These are phyloP conservation scores for Mycosarcoma maydis DNA, from an alignment of 1,284 basidiomycete species.

Conservation along the genomic window DNA sequence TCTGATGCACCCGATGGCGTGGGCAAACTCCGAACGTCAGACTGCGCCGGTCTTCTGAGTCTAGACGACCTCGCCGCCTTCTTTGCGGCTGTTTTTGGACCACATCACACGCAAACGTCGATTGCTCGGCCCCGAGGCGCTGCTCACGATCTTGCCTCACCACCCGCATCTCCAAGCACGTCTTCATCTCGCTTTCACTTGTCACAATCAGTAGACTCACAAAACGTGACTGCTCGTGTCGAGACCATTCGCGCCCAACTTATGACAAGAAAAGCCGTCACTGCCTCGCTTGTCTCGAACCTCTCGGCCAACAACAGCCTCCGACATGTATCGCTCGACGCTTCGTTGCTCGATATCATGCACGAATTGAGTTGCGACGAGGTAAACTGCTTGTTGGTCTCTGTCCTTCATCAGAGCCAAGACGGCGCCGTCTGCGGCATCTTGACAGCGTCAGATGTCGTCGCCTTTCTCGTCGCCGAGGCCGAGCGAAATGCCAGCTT, in stretches of 20 bases:
- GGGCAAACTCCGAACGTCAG: constrained; percentile 20
- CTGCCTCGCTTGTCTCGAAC: constrained; percentile 27
- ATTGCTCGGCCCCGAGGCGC: neutral
- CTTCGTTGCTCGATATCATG: constrained; percentile 15
- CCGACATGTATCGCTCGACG: constrained; percentile 18
- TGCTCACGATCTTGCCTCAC: constrained; percentile 15
- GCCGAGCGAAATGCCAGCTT: constrained; percentile 20
- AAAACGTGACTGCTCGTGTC: neutral
- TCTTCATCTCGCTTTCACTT: neutral
- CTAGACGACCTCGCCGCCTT: constrained; percentile 40
- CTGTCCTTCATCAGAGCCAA: constrained; percentile 2
- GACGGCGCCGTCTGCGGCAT: constrained; percentile 37
- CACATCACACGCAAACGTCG: constrained; percentile 7
- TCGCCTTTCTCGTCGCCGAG: constrained; percentile 28
- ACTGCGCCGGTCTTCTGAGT: constrained; percentile 31
- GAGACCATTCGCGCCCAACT: constrained; percentile 11
- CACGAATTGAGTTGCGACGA: constrained; percentile 17
- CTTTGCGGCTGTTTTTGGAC: constrained; percentile 33
- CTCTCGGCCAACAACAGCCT: constrained; percentile 28
- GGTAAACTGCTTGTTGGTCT: constrained; percentile 27
- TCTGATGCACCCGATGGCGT: neutral
- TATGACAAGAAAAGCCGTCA: constrained; percentile 9
- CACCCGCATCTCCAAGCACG: constrained; percentile 29
- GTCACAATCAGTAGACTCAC: neutral
- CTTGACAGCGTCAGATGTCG: constrained; percentile 29